phyloP scores from a whole-genome alignment of 2,329 filamentous ascomycete species.

The Xylariales sp. region DNA sequence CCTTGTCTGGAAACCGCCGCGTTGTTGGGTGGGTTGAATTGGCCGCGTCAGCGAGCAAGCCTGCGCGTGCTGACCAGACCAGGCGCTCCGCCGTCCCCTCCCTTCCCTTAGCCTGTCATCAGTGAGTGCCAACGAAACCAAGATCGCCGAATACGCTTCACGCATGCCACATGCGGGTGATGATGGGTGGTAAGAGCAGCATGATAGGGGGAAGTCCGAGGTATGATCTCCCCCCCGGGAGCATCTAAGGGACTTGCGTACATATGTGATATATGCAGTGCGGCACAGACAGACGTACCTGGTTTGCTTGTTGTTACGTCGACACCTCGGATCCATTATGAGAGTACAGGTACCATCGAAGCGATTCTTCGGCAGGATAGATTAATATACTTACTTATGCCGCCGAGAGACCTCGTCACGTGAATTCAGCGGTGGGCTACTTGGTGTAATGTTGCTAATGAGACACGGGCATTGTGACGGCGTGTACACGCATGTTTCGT shows the following conservation, averaged over 20 bases:
- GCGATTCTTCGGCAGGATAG: neutral
- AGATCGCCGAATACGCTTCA: conserved; percentile 1
- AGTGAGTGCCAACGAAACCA: neutral
- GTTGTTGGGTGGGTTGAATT: neutral
- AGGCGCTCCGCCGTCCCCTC: conserved; percentile 5
- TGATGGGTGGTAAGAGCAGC: conserved; percentile 13
- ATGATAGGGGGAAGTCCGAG: neutral
- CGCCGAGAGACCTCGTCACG: neutral
- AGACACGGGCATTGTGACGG: neutral
- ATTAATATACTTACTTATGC: neutral
- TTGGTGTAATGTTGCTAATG: neutral
- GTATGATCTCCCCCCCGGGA: neutral
- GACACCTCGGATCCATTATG: neutral
- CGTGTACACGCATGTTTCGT: too few species aligned
- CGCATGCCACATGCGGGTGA: conserved; percentile 8
- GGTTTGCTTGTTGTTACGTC: conserved; percentile 4
- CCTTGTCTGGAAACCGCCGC: neutral
- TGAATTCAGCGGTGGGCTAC: neutral
- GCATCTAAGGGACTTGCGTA: neutral
- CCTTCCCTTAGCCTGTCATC: conserved; percentile 8
- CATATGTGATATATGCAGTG: conserved; percentile 3
- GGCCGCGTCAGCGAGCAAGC: conserved; percentile 22
- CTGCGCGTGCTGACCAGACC: conserved; percentile 16
- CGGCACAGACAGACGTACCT: neutral
- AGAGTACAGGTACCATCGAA: neutral